These are phyloP conservation scores for Triticum urartu DNA, from an alignment of 176 grass and related monocot genomes.

Conservation along the genomic window DNA sequence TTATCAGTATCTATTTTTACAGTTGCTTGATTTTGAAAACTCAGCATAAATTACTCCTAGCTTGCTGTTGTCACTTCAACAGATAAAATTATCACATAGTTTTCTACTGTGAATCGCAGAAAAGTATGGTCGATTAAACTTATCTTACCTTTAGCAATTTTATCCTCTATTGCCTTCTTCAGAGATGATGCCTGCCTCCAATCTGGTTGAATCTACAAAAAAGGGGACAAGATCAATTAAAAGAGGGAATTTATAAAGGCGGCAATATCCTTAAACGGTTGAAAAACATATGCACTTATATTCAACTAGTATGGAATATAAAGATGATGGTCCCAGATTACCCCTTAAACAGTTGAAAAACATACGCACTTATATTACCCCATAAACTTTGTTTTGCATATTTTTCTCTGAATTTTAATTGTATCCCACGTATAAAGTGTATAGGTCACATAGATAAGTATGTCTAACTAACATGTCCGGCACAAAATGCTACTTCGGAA, in stretches of 20 bases:
- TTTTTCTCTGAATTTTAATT: background rate
- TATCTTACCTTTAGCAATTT: conserved; percentile 84
- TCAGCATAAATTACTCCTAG: background rate
- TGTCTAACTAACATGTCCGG: background rate
- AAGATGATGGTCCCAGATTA: background rate
- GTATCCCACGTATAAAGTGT: conserved; percentile 27
- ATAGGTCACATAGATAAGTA: background rate
- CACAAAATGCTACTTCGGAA: background rate
- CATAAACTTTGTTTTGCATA: background rate
- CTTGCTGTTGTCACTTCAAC: background rate
- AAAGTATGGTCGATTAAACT: background rate
- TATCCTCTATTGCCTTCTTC: conserved; percentile 86
- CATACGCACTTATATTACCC: background rate
- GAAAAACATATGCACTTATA: no score
- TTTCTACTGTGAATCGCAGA: background rate
- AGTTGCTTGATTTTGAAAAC: background rate
- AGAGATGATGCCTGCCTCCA: conserved; percentile 85
- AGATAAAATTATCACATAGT: background rate
- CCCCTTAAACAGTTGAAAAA: background rate
- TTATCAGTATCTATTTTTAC: background rate
- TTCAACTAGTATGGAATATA: conserved; percentile 1
- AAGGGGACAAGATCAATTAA: background rate
- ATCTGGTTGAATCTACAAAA: conserved; percentile 77
- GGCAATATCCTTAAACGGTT: background rate
- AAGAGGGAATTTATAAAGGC: background rate